A percentile compares a stretch with the other conserved stretches of the same genome.
These are phyloP conservation scores for Tanacetum coccineum DNA, from an alignment of 129 eudicot species.

Conservation along the genomic window DNA sequence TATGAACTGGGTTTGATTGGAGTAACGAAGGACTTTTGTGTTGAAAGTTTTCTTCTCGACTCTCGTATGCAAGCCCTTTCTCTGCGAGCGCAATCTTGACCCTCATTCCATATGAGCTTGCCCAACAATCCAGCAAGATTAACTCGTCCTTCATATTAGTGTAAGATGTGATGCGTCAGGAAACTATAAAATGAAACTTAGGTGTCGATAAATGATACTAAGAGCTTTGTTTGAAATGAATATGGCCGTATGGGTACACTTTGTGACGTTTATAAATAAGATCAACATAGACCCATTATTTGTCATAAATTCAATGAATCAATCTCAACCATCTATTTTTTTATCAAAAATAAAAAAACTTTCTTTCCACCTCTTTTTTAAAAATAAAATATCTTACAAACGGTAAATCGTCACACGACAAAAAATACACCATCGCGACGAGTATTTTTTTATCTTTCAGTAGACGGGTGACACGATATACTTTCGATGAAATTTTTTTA, in stretches of 20 bases:
- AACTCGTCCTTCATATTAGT: slow-evolving; percentile 23
- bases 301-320: no score
- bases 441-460: no score
- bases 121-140: slow-evolving; percentile 29
- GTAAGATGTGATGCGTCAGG: not conserved
- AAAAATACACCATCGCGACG: no score
- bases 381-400: no score
- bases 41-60: slow-evolving; percentile 31
- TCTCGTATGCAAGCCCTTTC: slow-evolving; percentile 28
- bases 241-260: not conserved
- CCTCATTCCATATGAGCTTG: slow-evolving; percentile 36
- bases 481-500: no score
- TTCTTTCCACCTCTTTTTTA: no score
- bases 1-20: slow-evolving; percentile 32
- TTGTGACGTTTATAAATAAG: slow-evolving; percentile 20
- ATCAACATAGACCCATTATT: no score
- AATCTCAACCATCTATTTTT: no score
- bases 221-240: not conserved
- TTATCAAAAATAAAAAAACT: no score
- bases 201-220: not conserved
- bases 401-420: no score
- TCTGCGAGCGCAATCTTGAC: slow-evolving; percentile 33
- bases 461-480: no score
- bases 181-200: slow-evolving; percentile 1
- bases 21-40: slow-evolving; percentile 30